Percentiles rank a stretch among this genome's conserved stretches.
These are phyloP conservation scores for Marasmius sp. DNA, from an alignment of 1,284 basidiomycete genomes.

Conservation along the genomic window DNA sequence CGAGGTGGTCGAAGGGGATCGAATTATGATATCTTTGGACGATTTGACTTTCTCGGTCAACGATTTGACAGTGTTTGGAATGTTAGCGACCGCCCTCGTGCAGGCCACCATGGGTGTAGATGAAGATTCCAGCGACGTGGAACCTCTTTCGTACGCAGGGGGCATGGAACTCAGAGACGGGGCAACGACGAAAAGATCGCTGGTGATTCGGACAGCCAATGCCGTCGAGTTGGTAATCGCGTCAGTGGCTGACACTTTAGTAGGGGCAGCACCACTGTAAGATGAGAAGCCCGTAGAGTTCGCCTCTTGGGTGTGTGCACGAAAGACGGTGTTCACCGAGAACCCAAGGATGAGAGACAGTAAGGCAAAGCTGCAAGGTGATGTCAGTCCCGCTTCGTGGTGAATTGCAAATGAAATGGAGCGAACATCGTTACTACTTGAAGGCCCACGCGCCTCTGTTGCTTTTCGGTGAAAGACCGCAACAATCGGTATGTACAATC, in stretches of 20 bases:
- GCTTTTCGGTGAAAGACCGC: slow-evolving; percentile 39
- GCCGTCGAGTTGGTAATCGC: slow-evolving; percentile 36
- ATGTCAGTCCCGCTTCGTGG: slow-evolving; percentile 8
- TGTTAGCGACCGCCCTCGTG: slow-evolving; percentile 3
- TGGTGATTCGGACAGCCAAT: slow-evolving; percentile 29
- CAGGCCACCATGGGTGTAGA: slow-evolving; percentile 20
- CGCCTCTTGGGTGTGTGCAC: slow-evolving; percentile 29
- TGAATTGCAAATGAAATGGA: slow-evolving; percentile 12
- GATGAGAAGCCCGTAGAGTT: slow-evolving; percentile 26
- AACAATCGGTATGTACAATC: slow-evolving; percentile 45
- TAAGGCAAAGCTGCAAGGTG: slow-evolving; percentile 53
- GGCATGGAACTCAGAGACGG: slow-evolving; percentile 55
- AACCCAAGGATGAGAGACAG: slow-evolving; percentile 68
- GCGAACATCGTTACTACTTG: slow-evolving; percentile 65
- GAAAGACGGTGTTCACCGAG: slow-evolving; percentile 54
- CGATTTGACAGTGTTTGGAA: slow-evolving; percentile 21
- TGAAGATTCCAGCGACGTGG: slow-evolving; percentile 33
- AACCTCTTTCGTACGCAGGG: slow-evolving; percentile 50
- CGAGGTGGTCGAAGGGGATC: slow-evolving; percentile 23
- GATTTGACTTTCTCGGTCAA: slow-evolving; percentile 32
- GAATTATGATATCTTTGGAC: slow-evolving; percentile 40
- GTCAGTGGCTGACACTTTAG: neutral
- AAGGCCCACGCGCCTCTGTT: slow-evolving; percentile 28
- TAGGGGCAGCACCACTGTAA: neutral
- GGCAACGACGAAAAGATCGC: slow-evolving; percentile 33